Conservation (phyloP, 192 early-diverging fungal species). For the Ambispora gerdemannii region DNA sequence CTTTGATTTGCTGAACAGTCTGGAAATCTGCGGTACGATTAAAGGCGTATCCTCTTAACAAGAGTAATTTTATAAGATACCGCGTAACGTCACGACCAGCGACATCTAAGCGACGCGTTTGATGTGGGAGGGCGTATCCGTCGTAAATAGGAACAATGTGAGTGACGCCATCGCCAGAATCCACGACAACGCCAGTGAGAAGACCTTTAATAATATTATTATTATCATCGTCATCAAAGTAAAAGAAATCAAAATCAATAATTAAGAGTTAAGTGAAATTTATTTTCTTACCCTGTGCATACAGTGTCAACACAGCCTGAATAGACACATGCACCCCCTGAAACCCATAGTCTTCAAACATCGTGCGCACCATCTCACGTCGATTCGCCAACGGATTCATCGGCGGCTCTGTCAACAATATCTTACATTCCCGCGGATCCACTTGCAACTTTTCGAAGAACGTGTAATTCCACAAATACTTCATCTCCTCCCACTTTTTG, state of each 20-base stretch:
- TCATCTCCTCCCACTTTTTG: conserved; percentile 96
- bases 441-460: conserved; percentile 90
- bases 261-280: too few species aligned
- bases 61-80: conserved; percentile 94
- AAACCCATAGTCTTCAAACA: conserved; percentile 98
- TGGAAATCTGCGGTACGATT: conserved; percentile 98
- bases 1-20: conserved; percentile 96
- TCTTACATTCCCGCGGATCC: conserved; percentile 85
- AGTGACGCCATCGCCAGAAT: conserved; percentile 98
- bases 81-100: conserved; percentile 95
- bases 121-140: conserved; percentile 87
- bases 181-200: conserved; percentile 94
- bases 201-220: conserved; percentile 51
- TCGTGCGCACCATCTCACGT: conserved; percentile 87
- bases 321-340: conserved; percentile 91
- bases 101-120: conserved; percentile 88
- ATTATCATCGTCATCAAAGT: too few species aligned
- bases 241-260: too few species aligned
- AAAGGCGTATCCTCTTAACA: conserved; percentile 92
- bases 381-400: conserved; percentile 93
- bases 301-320: conserved; percentile 95
- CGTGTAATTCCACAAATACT: conserved; percentile 97
- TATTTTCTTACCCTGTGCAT: conserved; percentile 90
- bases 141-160: conserved; percentile 99
- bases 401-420: conserved; percentile 94